Base-by-base conservation (phyloP, 305 asterid genomes). In the Solanum hybrid region DNA sequence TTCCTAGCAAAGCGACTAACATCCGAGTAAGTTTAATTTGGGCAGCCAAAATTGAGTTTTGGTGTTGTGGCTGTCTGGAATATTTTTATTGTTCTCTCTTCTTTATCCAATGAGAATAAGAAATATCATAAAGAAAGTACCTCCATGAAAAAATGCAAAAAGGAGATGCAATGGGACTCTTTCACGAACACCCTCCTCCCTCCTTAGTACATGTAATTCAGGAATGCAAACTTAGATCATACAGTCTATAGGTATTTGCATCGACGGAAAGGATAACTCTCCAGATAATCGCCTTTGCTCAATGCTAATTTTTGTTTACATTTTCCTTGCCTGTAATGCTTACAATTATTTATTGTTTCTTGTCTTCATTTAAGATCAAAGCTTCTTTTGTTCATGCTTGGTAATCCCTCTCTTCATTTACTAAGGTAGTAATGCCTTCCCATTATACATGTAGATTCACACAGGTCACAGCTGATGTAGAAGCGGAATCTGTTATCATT, bases 1-100 rank as follows among this genome's bases (percentile, higher is more conserved):
- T 97, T 97, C 92, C 96, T 97, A 17, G 99, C 99, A 88, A 97
- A 95, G 94, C 92, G 96, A 92, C 95, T 97, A 86, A 95, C 99
- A 89, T 95, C 99, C n/a, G 99, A 97, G 99, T 97, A 93, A 94
- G 98, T 88, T n/a, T 22, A n/a, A 87, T 81, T 32, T 31, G 34
- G 75, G 88, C 39, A 45, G 75, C 20, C 75, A 84, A 45, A 83
- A 84, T 29, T 84, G 37, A 45, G 39, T 84, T 84, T 32, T 85
- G 31, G 41, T 51, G 10, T 57, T 57, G 77, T 39, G 3, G 45
- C 77, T 29, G 20, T 14, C 38, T 84, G 39, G 75, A 29, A 45
- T 17, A 3, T 29, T 45, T 77, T 41, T 45, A 45, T 10, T 83
- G 29, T 29, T 83, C 37, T 82, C 13, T 83, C 39, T 14, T 51